A percentile compares a stretch with the other conserved stretches of the same genome.
phyloP scores from a whole-genome alignment of 495 filamentous ascomycete genomes.

The Penicillium salamii region DNA sequence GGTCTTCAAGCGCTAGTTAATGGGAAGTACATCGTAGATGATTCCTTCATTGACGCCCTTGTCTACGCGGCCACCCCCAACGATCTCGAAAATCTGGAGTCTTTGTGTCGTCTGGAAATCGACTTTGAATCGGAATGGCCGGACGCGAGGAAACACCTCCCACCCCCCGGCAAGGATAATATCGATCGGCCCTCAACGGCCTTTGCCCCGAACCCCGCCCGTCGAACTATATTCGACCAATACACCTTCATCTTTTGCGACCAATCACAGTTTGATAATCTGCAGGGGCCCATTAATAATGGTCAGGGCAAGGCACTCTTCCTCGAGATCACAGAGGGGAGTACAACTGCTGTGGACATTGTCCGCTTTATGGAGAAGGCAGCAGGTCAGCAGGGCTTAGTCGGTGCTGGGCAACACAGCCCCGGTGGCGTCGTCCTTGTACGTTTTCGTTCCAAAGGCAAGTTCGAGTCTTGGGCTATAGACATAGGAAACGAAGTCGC shows the following conservation, averaged over 20 bases:
- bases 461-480: conserved; percentile 64
- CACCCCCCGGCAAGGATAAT: conserved; percentile 72
- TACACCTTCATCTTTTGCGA: conserved; percentile 90
- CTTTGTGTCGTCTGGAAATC: conserved; percentile 65
- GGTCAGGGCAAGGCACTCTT: conserved; percentile 80
- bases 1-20: conserved; percentile 86
- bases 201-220: conserved; percentile 64
- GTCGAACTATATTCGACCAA: conserved; percentile 75
- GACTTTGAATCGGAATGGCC: conserved; percentile 87
- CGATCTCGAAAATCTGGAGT: conserved; percentile 50
- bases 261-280: conserved; percentile 69
- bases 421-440: conserved; percentile 76
- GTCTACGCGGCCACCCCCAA: conserved; percentile 62
- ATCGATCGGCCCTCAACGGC: conserved; percentile 55
- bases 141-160: conserved; percentile 64
- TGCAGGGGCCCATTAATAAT: conserved; percentile 69
- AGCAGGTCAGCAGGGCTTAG: conserved; percentile 68
- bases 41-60: conserved; percentile 70
- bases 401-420: conserved; percentile 58
- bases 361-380: conserved; percentile 72
- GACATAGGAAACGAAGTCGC: conserved; percentile 66
- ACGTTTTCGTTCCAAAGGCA: conserved; percentile 63
- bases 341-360: conserved; percentile 73
- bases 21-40: conserved; percentile 74
- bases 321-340: conserved; percentile 56